Evolutionary conservation across 768 basidiomycete genomes (phyloP).

Genomic region (Leucocoprinus leucothites): DNA sequence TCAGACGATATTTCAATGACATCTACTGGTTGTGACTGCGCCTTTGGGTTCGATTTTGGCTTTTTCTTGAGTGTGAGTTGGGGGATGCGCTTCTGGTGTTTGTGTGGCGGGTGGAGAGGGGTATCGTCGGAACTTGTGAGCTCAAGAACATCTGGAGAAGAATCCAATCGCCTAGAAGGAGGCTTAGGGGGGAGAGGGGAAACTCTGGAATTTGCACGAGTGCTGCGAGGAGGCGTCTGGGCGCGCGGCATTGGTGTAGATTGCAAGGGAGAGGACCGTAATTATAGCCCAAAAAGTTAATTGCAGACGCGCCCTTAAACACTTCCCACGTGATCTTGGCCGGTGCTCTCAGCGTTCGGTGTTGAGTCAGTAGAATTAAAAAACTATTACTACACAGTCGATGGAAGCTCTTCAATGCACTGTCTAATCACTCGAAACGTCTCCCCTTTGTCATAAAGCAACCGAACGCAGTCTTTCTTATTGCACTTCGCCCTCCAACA

Average conservation of each 20-base stretch:
- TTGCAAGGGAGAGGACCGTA: not conserved
- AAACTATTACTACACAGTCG: constrained; percentile 19
- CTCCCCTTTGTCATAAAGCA: constrained; percentile 55
- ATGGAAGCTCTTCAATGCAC: constrained; percentile 49
- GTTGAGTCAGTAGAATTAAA: no score
- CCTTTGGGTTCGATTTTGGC: constrained; percentile 13
- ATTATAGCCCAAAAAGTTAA: constrained; percentile 1
- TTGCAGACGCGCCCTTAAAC: not conserved
- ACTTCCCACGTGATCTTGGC: constrained; percentile 2
- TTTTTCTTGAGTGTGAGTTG: constrained; percentile 17
- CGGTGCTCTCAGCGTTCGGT: no score
- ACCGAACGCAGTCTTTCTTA: constrained; percentile 38
- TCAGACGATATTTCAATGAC: constrained; percentile 60
- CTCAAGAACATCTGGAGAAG: constrained; percentile 17
- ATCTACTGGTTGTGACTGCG: constrained; percentile 25
- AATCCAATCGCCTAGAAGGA: constrained; percentile 25
- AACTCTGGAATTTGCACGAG: constrained; percentile 1
- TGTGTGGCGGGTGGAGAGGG: constrained; percentile 13
- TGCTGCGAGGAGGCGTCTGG: not conserved
- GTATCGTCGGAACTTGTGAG: constrained; percentile 16
- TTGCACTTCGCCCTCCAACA: constrained; percentile 61
- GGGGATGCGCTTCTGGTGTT: constrained; percentile 9
- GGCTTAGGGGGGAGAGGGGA: constrained; percentile 6
- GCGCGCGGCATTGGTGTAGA: constrained; percentile 1
- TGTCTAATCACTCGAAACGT: constrained; percentile 51